Evolutionary conservation across 345 rosid species (phyloP).

Genomic region (Bruguiera sexangula): DNA sequence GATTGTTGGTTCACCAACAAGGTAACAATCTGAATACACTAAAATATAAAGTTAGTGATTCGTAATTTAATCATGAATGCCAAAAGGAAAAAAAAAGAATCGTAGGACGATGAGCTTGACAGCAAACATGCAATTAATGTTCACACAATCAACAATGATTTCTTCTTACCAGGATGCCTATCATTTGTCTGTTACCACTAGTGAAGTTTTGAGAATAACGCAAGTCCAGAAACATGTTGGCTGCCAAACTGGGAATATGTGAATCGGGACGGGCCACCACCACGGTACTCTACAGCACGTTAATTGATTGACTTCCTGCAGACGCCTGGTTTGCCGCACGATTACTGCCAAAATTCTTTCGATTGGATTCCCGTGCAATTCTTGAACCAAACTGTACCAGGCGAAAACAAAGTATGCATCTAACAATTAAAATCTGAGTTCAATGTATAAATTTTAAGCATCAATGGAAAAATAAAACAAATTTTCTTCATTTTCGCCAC

Average conservation of each 20-base stretch:
- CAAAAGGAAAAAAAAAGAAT: no score
- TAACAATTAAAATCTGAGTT: background rate
- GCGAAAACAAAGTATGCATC: background rate
- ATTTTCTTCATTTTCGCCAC: background rate
- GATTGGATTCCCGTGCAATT: constrained; percentile 85
- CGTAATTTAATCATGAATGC: no score
- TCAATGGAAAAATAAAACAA: background rate
- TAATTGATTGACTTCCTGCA: constrained; percentile 58
- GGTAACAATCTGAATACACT: background rate
- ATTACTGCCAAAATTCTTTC: constrained; percentile 85
- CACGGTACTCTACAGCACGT: background rate
- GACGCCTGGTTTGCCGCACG: constrained; percentile 96
- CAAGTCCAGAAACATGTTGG: background rate
- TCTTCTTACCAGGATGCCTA: no score
- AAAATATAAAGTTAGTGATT: background rate
- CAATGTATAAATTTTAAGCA: background rate
- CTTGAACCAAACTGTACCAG: constrained; percentile 77
- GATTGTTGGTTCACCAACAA: background rate
- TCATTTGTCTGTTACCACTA: no score
- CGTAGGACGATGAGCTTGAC: no score
- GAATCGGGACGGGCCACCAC: background rate
- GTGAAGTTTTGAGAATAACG: no score
- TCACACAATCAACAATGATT: no score
- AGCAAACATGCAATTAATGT: no score
- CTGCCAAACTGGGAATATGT: background rate